These are phyloP conservation scores for Triticum timopheevii DNA, from an alignment of 176 grass and related monocot genomes.

Conservation along the genomic window DNA sequence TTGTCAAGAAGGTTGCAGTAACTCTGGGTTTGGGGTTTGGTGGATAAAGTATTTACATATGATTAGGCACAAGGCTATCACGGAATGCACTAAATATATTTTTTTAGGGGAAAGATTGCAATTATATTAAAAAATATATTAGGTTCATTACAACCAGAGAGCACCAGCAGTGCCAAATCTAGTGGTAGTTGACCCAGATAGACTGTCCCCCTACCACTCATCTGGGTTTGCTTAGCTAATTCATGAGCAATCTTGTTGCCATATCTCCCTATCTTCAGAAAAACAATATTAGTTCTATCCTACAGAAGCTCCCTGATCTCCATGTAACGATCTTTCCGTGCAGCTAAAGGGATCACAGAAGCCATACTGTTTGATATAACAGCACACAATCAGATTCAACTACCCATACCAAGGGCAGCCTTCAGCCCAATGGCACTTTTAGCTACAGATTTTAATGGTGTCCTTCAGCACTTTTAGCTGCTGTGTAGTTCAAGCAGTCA, in stretches of 20 bases:
- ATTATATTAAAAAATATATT: too few species aligned
- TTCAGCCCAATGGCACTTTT: too few species aligned
- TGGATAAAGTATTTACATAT: not conserved
- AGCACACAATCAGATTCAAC: too few species aligned
- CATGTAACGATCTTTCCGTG: not conserved
- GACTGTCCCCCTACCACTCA: too few species aligned
- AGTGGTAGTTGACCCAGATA: too few species aligned
- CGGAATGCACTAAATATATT: not conserved
- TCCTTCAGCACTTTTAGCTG: conserved; percentile 19
- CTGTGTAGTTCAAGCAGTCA: conserved; percentile 15
- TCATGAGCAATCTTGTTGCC: not conserved
- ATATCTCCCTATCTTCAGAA: not conserved
- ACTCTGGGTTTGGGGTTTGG: not conserved
- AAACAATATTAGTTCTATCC: not conserved
- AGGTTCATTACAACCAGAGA: too few species aligned
- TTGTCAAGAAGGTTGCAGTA: not conserved
- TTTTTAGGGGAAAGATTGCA: too few species aligned
- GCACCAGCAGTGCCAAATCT: too few species aligned
- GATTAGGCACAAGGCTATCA: conserved; percentile 18
- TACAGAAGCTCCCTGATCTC: not conserved
- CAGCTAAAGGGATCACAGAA: not conserved
- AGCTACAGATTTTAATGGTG: not conserved
- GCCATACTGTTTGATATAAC: too few species aligned
- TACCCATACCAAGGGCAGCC: too few species aligned
- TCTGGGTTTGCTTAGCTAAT: not conserved